Evolutionary conservation across 345 rosid species (phyloP).

Genomic region (Stellera chamaejasme): DNA sequence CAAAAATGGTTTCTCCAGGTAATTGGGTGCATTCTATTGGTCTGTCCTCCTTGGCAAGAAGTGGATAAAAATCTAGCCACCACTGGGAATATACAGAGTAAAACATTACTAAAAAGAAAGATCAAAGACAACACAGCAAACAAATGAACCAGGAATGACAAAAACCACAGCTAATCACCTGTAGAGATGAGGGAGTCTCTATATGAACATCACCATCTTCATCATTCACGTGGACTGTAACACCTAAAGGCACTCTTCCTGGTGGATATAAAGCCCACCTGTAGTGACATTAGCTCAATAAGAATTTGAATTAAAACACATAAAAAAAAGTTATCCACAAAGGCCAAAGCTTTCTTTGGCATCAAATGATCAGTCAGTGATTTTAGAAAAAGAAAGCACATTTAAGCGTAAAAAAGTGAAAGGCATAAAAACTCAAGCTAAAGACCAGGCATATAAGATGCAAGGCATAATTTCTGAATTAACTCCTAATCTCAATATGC

Average conservation of each 20-base stretch:
- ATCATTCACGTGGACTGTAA: constrained; percentile 91
- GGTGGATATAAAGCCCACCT: constrained; percentile 99
- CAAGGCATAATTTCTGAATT: too few species aligned
- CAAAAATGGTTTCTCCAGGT: constrained; percentile 90
- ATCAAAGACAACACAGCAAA: not conserved
- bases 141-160: constrained; percentile 7
- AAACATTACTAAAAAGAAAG: constrained; percentile 7
- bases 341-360: too few species aligned
- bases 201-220: constrained; percentile 92
- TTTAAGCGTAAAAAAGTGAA: too few species aligned
- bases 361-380: too few species aligned
- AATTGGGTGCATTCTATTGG: constrained; percentile 88
- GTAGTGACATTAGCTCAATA: constrained; percentile 15
- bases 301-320: too few species aligned
- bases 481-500: too few species aligned
- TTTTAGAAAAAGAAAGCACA: too few species aligned
- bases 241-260: constrained; percentile 93
- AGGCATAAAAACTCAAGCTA: too few species aligned
- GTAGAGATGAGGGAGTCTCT: constrained; percentile 84
- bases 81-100: constrained; percentile 38
- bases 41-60: constrained; percentile 82
- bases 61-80: constrained; percentile 97
- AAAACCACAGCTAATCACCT: constrained; percentile 37
- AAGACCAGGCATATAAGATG: too few species aligned
- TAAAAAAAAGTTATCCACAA: too few species aligned